A percentile compares a stretch with the other conserved stretches of the same genome.
Conservation (phyloP, 2,329 filamentous ascomycete species). For the Fusarium lyarnte region DNA sequence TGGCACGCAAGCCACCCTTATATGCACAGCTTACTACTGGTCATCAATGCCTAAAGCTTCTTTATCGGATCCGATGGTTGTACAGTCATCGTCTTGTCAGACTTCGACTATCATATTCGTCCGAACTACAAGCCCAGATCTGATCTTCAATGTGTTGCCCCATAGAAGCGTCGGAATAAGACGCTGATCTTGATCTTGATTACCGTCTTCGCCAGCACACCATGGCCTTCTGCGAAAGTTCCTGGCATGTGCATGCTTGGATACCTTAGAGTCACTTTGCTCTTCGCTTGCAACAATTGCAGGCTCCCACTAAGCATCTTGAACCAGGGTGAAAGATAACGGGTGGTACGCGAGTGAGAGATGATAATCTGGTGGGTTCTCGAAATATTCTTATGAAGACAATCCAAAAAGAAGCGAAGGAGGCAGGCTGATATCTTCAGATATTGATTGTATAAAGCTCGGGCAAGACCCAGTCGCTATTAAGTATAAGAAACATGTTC, state of each 20-base stretch:
- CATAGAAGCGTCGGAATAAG: neutral
- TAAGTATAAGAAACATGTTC: neutral
- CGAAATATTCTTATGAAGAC: too few relatives aligned
- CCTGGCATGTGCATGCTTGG: neutral
- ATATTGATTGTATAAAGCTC: neutral
- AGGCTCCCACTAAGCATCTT: neutral
- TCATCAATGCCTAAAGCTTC: neutral
- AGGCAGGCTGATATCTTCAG: neutral
- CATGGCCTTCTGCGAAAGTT: neutral
- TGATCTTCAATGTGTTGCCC: too few relatives aligned
- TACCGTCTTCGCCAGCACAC: neutral
- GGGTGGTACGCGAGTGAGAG: rapidly evolving
- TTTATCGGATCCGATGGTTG: neutral
- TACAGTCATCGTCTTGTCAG: neutral
- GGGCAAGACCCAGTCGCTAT: neutral
- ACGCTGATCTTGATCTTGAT: too few relatives aligned
- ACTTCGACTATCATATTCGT: neutral
- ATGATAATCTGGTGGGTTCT: rapidly evolving
- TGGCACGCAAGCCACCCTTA: neutral
- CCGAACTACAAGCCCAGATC: neutral
- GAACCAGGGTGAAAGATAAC: neutral
- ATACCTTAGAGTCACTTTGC: neutral
- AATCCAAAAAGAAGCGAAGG: too few relatives aligned
- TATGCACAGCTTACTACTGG: neutral
- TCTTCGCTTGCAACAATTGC: neutral